These are phyloP conservation scores for Ziziphus jujuba DNA, from an alignment of 306 rosid species.

Conservation along the genomic window DNA sequence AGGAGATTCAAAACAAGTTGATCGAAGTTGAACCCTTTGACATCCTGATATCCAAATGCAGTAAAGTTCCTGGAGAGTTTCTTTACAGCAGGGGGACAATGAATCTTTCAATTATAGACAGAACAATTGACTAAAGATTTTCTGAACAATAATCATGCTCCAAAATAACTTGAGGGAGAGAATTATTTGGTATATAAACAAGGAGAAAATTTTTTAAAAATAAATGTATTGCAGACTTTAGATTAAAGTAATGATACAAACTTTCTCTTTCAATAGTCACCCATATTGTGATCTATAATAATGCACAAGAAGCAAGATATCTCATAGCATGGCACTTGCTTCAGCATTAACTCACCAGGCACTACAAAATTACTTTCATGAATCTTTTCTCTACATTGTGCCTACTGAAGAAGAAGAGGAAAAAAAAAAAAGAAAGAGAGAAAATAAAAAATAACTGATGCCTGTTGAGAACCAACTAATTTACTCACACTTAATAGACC, in stretches of 20 bases:
- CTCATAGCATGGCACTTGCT: slow-evolving; percentile 37
- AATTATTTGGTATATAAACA: too few relatives aligned
- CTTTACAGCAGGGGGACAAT: too few relatives aligned
- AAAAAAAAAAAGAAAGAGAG: not conserved
- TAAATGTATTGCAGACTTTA: slow-evolving; percentile 41
- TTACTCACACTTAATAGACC: slow-evolving; percentile 66
- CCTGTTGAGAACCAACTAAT: slow-evolving; percentile 33
- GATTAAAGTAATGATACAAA: slow-evolving; percentile 55
- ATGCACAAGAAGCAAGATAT: slow-evolving; percentile 46
- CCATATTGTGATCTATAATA: slow-evolving; percentile 44
- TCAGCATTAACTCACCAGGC: slow-evolving; percentile 44
- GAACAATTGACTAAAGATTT: too few relatives aligned
- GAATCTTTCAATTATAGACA: too few relatives aligned
- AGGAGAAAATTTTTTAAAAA: slow-evolving; percentile 12
- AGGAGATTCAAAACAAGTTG: too few relatives aligned
- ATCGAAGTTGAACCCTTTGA: too few relatives aligned
- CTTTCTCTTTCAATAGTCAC: slow-evolving; percentile 35
- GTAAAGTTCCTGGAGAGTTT: too few relatives aligned
- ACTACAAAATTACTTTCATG: slow-evolving; percentile 62
- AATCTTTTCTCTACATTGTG: slow-evolving; percentile 50
- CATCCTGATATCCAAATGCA: too few relatives aligned
- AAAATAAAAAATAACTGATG: slow-evolving; percentile 3
- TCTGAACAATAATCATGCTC: too few relatives aligned
- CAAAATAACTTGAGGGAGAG: too few relatives aligned
- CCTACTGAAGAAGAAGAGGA: slow-evolving; percentile 28